Base-by-base conservation (phyloP, 805 yeast genomes). In the Candida saitoana region DNA sequence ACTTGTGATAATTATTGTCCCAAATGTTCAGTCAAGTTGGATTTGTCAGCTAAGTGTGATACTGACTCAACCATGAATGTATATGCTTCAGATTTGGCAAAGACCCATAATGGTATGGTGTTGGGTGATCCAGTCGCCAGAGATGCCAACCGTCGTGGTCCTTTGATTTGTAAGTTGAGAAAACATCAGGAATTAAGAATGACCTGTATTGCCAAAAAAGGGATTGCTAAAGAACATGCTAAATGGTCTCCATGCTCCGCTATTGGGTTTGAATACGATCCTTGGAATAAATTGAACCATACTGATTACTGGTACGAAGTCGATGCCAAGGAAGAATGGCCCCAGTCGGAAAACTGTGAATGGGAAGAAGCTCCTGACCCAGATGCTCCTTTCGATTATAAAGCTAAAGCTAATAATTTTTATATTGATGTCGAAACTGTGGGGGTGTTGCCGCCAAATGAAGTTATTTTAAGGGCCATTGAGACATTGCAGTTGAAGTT, bases 191-290 rank as follows among this genome's bases (percentile, higher is more conserved):
- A 91, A 60, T 73, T 93, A 53, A 79, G 84, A 52, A 69, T 93
- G 46, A 82, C 84, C 51, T 93, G 99, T 67, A 84, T 93, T 48
- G 99, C 99, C 42, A 93, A 93, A 65, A 93, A 93, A 70, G 99
- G 98, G 34, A 89, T 89, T 45, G 87, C 96, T 38, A 90, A 90
- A 62, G 99, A 93, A 62, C 99, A 93, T 60, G 96, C 99, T 38
- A 93, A 93, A 59, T 93, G 99, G 99, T 83, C 93, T 5, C 97
- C 99, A 9, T 85, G 95, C 51, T 77, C 97, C 0, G 98, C 98
- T 17, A 78, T 91, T 42, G 97, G 95, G 15, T 91, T 91, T 56
- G 99, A 91, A 63, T 91, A 91, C 59, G 99, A 91, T 57, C 99
- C 99, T n/a, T 91, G 96, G 95, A 93, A 93, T 67, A 93, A 91